phyloP scores from a whole-genome alignment of 768 basidiomycete genomes.

The Neoboletus brunneissimus region DNA sequence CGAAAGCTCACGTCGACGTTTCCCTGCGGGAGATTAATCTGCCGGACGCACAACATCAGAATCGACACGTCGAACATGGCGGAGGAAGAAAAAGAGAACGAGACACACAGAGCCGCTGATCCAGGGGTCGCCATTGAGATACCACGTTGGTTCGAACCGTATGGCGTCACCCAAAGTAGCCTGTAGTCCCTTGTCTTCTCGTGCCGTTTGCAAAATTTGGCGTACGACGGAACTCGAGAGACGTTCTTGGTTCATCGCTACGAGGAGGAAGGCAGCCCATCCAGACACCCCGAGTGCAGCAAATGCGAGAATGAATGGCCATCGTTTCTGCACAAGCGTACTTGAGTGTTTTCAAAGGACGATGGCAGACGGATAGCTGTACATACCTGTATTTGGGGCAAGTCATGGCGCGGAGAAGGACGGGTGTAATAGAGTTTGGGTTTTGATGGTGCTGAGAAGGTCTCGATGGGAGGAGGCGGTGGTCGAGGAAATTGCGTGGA shows the following conservation, averaged over 20 bases:
- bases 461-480: constrained; percentile 34
- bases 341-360: background rate
- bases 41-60: background rate
- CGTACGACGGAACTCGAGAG: constrained; percentile 72
- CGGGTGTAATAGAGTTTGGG: constrained; percentile 45
- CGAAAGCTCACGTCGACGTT: constrained; percentile 78
- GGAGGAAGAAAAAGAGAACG: background rate
- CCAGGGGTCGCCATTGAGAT: constrained; percentile 72
- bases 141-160: constrained; percentile 39
- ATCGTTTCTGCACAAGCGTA: constrained; percentile 35
- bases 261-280: constrained; percentile 68
- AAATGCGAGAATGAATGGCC: constrained; percentile 56
- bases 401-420: constrained; percentile 37
- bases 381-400: constrained; percentile 47
- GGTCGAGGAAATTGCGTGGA: constrained; percentile 25
- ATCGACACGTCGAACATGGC: background rate
- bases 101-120: constrained; percentile 62
- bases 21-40: constrained; percentile 75
- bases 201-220: constrained; percentile 59
- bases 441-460: constrained; percentile 43
- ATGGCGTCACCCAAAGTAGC: constrained; percentile 60
- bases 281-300: constrained; percentile 52
- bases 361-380: background rate
- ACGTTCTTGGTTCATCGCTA: constrained; percentile 74
- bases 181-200: constrained; percentile 47